Base-by-base conservation (phyloP, 1,284 basidiomycete genomes). In the Trametes versicolor region DNA sequence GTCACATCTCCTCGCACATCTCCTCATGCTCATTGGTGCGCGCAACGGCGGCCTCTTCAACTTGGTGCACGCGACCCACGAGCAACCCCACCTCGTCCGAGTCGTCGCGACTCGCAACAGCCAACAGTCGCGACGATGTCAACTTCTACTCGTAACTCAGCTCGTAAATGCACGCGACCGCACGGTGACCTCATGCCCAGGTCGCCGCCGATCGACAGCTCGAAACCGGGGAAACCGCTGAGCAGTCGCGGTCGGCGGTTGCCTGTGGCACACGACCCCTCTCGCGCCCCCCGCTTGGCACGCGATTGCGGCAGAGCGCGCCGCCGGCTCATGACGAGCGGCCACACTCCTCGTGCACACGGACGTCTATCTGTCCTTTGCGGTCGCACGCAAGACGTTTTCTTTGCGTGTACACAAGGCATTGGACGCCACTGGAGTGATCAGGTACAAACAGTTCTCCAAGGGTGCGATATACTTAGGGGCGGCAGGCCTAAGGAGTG, bases 381-480 rank as follows among this genome's bases (percentile, higher is more conserved):
- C 45, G 45, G 21, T 23, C 21, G 8, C 48, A 15, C 13, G 48
- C 48, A 29, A 49, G 48, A 27, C 48, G 23, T 48, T 32, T 7
- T 15, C 9, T 36, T 32, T 19, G 34, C 27, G 51, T 53, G 36
- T 25, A 21, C 51, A 2, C 21, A n/a, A 6, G 23, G 34, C n/a
- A 53, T 53, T 53, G 51, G 34, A 6, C 17, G 51, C 48, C 57
- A 29, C 60, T 41, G 58, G 69, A 63, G 58, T 62, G 57, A 66
- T 60, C 43, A 37, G 45, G 56, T 29, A 48, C 39, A 8, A 32
- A 32, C 29, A 32, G 29, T 8, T 32, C 8, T 32, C 29, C 3
- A 32, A 3, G 29, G n/a, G n/a, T n/a, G 29, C 29, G 48, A 25
- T 23, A 49, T 29, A 45, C 43, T 4, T 9, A 45, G 43, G 43